Conservation (phyloP, 257 asterid species). For the Craterostigma plantagineum region DNA sequence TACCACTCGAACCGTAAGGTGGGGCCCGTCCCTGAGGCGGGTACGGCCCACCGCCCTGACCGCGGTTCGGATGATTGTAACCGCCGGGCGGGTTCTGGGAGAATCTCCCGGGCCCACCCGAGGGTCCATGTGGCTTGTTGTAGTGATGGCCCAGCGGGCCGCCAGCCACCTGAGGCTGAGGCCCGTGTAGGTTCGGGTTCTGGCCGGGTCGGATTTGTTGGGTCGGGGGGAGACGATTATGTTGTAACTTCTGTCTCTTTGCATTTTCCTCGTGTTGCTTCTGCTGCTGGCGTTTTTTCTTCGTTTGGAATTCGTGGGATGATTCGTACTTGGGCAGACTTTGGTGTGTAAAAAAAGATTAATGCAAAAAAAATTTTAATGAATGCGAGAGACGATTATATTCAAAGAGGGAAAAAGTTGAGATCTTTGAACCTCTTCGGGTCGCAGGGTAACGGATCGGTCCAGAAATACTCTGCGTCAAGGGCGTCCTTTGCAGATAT, state of each 20-base stretch:
- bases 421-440: slow-evolving; percentile 45
- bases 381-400: too few relatives aligned
- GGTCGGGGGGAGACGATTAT: slow-evolving; percentile 46
- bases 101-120: slow-evolving; percentile 68
- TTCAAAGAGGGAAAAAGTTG: background rate
- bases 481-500: slow-evolving; percentile 82
- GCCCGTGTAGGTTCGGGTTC: slow-evolving; percentile 27
- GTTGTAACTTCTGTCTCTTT: slow-evolving; percentile 60
- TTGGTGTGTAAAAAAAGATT: slow-evolving; percentile 6
- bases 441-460: slow-evolving; percentile 79
- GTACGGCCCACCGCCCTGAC: slow-evolving; percentile 64
- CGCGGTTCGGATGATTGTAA: slow-evolving; percentile 56
- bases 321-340: slow-evolving; percentile 75
- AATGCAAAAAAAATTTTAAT: background rate
- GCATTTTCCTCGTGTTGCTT: slow-evolving; percentile 62
- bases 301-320: slow-evolving; percentile 85
- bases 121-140: slow-evolving; percentile 58
- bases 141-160: slow-evolving; percentile 57
- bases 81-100: slow-evolving; percentile 66
- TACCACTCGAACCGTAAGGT: slow-evolving; percentile 38
- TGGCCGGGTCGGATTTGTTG: slow-evolving; percentile 63
- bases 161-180: slow-evolving; percentile 49
- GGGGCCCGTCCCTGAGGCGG: slow-evolving; percentile 78
- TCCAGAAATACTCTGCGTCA: slow-evolving; percentile 81
- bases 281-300: slow-evolving; percentile 81